Conservation (phyloP, 2,329 filamentous ascomycete genomes). For the Pleurostoma richardsiae region DNA sequence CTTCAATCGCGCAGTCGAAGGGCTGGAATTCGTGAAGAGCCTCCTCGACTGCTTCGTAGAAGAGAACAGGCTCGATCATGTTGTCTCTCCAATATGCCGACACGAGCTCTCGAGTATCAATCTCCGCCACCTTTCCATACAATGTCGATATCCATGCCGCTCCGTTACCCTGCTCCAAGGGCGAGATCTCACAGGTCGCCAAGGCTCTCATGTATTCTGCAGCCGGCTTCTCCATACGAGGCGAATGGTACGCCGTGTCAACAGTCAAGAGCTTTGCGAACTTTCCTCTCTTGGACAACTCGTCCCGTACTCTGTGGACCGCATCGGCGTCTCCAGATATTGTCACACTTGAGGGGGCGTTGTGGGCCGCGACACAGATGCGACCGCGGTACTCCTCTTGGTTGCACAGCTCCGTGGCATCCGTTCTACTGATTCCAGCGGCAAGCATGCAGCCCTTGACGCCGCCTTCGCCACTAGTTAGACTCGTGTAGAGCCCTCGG, state of each 20-base stretch:
- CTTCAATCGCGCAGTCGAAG: conserved; percentile 33
- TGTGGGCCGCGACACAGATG: conserved; percentile 23
- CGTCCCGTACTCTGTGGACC: conserved; percentile 14
- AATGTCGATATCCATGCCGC: conserved; percentile 36
- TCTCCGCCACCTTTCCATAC: conserved; percentile 13
- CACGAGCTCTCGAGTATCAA: conserved; percentile 9
- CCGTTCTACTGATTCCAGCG: conserved; percentile 19
- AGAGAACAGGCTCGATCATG: conserved; percentile 36
- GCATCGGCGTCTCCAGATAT: conserved; percentile 27
- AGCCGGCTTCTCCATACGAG: conserved; percentile 35
- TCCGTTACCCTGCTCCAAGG: conserved; percentile 13
- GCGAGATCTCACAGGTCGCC: conserved; percentile 17
- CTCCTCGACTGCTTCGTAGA: conserved; percentile 30
- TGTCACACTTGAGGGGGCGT: conserved; percentile 24
- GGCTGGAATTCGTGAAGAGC: conserved; percentile 14
- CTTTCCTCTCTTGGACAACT: conserved; percentile 15
- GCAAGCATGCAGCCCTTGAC: conserved; percentile 27
- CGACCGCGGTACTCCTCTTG: conserved; percentile 15
- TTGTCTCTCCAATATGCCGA: conserved; percentile 38
- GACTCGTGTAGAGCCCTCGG: conserved; percentile 27
- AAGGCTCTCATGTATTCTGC: conserved; percentile 25
- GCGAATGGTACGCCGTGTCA: conserved; percentile 44
- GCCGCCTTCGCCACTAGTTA: conserved; percentile 12
- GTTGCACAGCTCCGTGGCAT: conserved; percentile 18
- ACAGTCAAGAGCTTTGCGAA: conserved; percentile 31